These are phyloP conservation scores for Pythium sukuiense DNA, from an alignment of 352 stramenopile species.

Conservation along the genomic window DNA sequence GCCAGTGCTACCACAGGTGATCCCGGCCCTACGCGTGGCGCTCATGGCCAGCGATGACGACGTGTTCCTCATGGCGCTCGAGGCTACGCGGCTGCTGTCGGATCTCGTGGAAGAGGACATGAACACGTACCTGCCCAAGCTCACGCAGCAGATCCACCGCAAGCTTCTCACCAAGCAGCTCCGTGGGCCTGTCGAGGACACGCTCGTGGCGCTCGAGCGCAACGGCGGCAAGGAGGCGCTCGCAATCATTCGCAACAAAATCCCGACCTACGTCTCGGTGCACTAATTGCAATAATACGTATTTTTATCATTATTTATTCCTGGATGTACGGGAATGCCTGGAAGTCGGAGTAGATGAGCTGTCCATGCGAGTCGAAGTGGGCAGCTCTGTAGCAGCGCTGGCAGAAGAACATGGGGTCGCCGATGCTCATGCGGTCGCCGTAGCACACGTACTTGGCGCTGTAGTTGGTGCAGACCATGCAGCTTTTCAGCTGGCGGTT, in stretches of 20 bases:
- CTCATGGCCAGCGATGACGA: slow-evolving; percentile 75
- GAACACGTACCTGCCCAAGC: slow-evolving; percentile 71
- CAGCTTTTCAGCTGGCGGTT: slow-evolving; percentile 61
- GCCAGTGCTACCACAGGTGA: slow-evolving; percentile 57
- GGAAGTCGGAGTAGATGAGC: slow-evolving; percentile 68
- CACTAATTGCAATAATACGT: slow-evolving; percentile 26
- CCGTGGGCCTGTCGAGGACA: slow-evolving; percentile 57
- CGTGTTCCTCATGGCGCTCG: slow-evolving; percentile 65
- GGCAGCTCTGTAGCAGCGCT: slow-evolving; percentile 66
- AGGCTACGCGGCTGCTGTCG: slow-evolving; percentile 64
- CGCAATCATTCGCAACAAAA: slow-evolving; percentile 75
- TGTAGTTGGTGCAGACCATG: slow-evolving; percentile 74
- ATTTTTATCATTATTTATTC: slow-evolving; percentile 37
- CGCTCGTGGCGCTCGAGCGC: slow-evolving; percentile 59
- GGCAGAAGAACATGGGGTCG: slow-evolving; percentile 80
- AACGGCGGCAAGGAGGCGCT: slow-evolving; percentile 75
- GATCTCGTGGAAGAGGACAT: slow-evolving; percentile 68
- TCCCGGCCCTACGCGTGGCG: slow-evolving; percentile 53
- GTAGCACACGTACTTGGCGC: slow-evolving; percentile 78
- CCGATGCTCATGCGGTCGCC: slow-evolving; percentile 58
- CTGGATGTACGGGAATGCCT: slow-evolving; percentile 72
- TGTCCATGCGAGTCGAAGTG: slow-evolving; percentile 59
- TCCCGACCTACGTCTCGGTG: slow-evolving; percentile 72
- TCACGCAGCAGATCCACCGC: slow-evolving; percentile 79
- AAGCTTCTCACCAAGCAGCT: slow-evolving; percentile 65